Evolutionary conservation across 495 filamentous ascomycete genomes (phyloP).

Genomic region (Parathielavia appendiculata): DNA sequence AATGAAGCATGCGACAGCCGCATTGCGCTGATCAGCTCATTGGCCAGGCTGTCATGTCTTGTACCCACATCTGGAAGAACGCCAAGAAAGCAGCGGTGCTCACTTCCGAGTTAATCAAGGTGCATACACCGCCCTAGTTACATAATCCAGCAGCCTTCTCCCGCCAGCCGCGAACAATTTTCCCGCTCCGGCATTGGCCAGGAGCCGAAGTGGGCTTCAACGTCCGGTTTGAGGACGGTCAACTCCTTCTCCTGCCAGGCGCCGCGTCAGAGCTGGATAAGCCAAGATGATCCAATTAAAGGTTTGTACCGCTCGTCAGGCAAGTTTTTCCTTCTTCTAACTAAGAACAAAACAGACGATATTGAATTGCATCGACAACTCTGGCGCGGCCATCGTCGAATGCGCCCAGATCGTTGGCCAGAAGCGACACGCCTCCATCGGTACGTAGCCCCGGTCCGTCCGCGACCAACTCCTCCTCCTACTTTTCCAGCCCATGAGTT

Average conservation of each 20-base stretch:
- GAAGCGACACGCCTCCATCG: constrained; percentile 84
- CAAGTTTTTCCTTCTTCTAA: not conserved
- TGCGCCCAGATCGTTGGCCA: constrained; percentile 88
- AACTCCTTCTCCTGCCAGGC: constrained; percentile 7
- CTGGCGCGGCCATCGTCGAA: constrained; percentile 94
- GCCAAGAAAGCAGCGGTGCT: constrained; percentile 19
- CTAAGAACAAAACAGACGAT: constrained; percentile 63
- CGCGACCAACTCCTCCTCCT: not conserved
- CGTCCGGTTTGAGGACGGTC: not conserved
- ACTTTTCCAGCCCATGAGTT: not conserved
- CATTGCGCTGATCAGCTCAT: constrained; percentile 16
- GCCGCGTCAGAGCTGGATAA: constrained; percentile 24
- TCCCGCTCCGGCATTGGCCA: constrained; percentile 15
- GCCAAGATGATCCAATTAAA: constrained; percentile 96
- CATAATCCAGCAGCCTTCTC: constrained; percentile 16
- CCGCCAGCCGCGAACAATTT: constrained; percentile 25
- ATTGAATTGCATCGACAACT: constrained; percentile 99
- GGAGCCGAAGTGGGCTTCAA: constrained; percentile 11
- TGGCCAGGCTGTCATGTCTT: not conserved
- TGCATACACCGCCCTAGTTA: constrained; percentile 18
- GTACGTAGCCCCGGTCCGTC: constrained; percentile 46
- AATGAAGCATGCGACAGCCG: constrained; percentile 7
- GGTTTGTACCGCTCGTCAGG: constrained; percentile 45
- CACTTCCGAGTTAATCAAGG: constrained; percentile 18
- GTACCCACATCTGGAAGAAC: not conserved